These are phyloP conservation scores for Capronia coronata DNA, from an alignment of 2,329 filamentous ascomycete species.

Conservation along the genomic window DNA sequence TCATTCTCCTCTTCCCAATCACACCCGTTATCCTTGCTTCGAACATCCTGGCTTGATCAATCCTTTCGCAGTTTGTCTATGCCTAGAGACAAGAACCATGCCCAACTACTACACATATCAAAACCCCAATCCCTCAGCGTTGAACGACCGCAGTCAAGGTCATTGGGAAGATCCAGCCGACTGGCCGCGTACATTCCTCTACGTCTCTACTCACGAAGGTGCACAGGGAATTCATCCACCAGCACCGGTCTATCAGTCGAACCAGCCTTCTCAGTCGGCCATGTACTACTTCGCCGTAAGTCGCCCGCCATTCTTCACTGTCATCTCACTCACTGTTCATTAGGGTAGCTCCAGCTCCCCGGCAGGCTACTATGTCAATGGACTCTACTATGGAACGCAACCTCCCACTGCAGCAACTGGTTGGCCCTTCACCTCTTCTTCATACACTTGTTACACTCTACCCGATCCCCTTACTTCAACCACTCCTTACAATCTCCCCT, in stretches of 20 bases:
- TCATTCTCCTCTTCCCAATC: not conserved
- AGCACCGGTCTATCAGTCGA: constrained; percentile 24
- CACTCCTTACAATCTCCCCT: constrained; percentile 11
- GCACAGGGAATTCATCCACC: constrained; percentile 28
- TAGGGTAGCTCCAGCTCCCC: constrained; percentile 21
- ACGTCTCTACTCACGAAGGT: constrained; percentile 23
- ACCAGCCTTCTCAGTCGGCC: constrained; percentile 16
- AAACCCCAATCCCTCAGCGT: constrained; percentile 19
- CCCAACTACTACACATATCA: constrained; percentile 24
- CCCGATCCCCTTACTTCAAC: constrained; percentile 13
- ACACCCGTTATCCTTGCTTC: not conserved
- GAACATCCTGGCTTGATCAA: not conserved
- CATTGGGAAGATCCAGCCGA: constrained; percentile 23
- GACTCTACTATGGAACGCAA: constrained; percentile 20
- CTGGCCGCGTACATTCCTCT: constrained; percentile 25
- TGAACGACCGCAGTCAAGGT: constrained; percentile 13
- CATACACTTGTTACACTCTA: constrained; percentile 23
- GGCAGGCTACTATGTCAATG: constrained; percentile 25
- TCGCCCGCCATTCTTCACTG: not conserved
- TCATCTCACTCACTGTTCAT: constrained; percentile 11
- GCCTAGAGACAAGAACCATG: constrained; percentile 13
- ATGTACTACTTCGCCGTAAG: constrained; percentile 26
- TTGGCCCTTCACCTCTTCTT: constrained; percentile 26
- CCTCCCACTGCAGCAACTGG: constrained; percentile 21
- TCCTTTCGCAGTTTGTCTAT: constrained; percentile 3